Percentiles rank a stretch among this genome's conserved stretches.
These are phyloP conservation scores for Pigoraptor vietnamica DNA, from an alignment of 78 protist genomes.

Conservation along the genomic window DNA sequence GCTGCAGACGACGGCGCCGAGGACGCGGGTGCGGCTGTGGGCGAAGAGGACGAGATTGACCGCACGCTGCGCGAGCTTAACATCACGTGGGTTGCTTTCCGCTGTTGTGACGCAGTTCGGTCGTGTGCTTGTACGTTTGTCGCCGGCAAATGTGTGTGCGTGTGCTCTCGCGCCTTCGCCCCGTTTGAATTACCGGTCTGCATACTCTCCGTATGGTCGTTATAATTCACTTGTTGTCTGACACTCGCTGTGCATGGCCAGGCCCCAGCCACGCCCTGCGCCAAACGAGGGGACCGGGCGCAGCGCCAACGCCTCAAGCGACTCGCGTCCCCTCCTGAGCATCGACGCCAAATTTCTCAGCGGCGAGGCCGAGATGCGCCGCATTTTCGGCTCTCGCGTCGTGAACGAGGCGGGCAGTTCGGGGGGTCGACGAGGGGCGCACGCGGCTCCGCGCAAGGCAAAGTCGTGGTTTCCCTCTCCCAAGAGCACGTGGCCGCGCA, in stretches of 20 bases:
- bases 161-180: too few species aligned
- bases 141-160: too few species aligned
- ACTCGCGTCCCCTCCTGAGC: background rate
- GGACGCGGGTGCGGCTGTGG: background rate
- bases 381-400: background rate
- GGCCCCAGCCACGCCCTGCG: too few species aligned
- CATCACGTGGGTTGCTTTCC: background rate
- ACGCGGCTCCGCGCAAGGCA: background rate
- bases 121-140: too few species aligned
- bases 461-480: background rate
- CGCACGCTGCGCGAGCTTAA: background rate
- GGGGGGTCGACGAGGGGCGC: background rate
- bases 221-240: too few species aligned
- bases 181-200: too few species aligned
- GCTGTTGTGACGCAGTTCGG: too few species aligned
- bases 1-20: background rate
- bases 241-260: too few species aligned
- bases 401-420: background rate
- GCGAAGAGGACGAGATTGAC: background rate
- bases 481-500: background rate
- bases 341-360: background rate
- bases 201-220: too few species aligned
- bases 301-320: too few species aligned
- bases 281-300: too few species aligned
- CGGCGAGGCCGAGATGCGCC: slow-evolving; percentile 2